These are phyloP conservation scores for Vickermania ingenoplastis DNA, from an alignment of 208 protist genomes.

Conservation along the genomic window DNA sequence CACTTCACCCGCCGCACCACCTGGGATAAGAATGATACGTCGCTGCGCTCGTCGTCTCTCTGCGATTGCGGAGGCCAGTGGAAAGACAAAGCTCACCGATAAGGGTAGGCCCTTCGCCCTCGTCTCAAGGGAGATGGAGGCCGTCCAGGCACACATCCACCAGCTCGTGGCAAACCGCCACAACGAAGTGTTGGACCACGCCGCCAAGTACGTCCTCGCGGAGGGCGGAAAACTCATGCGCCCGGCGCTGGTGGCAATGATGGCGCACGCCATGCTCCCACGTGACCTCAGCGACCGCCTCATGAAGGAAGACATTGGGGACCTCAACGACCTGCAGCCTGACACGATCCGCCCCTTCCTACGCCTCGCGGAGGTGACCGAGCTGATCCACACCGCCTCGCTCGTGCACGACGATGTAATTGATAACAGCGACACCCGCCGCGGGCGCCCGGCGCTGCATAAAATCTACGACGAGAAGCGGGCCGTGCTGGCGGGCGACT, in stretches of 20 bases:
- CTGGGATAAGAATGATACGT: neutral
- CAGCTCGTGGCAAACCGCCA: constrained; percentile 44
- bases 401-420: constrained; percentile 96
- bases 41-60: neutral
- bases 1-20: neutral
- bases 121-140: constrained; percentile 52
- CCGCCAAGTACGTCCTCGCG: constrained; percentile 54
- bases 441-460: constrained; percentile 79
- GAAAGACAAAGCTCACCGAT: constrained; percentile 26
- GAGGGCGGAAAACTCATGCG: constrained; percentile 73
- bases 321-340: constrained; percentile 46
- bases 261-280: constrained; percentile 65
- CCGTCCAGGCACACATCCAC: constrained; percentile 49
- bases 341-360: constrained; percentile 61
- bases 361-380: constrained; percentile 89
- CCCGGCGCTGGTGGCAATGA: constrained; percentile 64
- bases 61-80: constrained; percentile 5
- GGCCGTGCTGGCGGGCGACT: constrained; percentile 91
- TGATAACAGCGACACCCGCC: constrained; percentile 87
- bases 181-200: constrained; percentile 75
- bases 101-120: constrained; percentile 46
- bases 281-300: constrained; percentile 28
- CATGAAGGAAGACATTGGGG: constrained; percentile 23
- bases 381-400: constrained; percentile 94
- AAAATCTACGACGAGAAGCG: constrained; percentile 74